Evolutionary conservation across 495 filamentous ascomycete genomes (phyloP).

Genomic region (Talaromyces proteolyticus): DNA sequence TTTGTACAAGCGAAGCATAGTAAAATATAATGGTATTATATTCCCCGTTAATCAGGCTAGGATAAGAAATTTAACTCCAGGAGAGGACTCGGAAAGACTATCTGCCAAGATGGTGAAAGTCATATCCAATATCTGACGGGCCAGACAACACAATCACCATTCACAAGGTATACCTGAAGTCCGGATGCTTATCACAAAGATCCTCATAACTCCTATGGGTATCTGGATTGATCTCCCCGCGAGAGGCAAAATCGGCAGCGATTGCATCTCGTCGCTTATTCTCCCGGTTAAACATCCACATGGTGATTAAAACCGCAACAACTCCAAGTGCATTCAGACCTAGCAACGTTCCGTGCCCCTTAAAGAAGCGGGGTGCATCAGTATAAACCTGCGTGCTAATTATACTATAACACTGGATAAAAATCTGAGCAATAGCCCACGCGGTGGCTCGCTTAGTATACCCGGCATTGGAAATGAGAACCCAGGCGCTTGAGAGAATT

Average conservation of each 20-base stretch:
- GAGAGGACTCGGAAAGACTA: too few species aligned
- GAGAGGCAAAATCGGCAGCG: conserved; percentile 2
- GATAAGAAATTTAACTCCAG: too few species aligned
- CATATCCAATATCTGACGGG: too few species aligned
- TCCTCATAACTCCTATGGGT: conserved; percentile 2
- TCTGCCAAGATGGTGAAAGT: too few species aligned
- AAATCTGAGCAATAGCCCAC: conserved; percentile 6
- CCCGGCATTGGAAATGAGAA: conserved; percentile 1
- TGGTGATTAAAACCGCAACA: background rate
- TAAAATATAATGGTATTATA: background rate
- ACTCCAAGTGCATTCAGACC: conserved; percentile 2
- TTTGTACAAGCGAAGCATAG: too few species aligned
- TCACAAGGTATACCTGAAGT: conserved; percentile 1
- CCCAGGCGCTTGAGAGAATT: conserved; percentile 1
- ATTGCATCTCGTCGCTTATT: conserved; percentile 1
- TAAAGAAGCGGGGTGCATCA: conserved; percentile 2
- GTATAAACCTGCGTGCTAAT: conserved; percentile 4
- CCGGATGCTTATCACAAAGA: conserved; percentile 1
- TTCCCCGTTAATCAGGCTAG: too few species aligned
- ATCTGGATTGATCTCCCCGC: background rate
- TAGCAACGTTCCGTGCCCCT: conserved; percentile 3
- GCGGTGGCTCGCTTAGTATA: conserved; percentile 1
- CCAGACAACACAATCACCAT: background rate
- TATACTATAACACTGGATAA: conserved; percentile 5
- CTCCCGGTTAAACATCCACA: background rate